Evolutionary conservation across 768 basidiomycete species (phyloP), one percentile per base, ranked within the genome.

Genomic region (Macrolepiota dolichaula): DNA sequence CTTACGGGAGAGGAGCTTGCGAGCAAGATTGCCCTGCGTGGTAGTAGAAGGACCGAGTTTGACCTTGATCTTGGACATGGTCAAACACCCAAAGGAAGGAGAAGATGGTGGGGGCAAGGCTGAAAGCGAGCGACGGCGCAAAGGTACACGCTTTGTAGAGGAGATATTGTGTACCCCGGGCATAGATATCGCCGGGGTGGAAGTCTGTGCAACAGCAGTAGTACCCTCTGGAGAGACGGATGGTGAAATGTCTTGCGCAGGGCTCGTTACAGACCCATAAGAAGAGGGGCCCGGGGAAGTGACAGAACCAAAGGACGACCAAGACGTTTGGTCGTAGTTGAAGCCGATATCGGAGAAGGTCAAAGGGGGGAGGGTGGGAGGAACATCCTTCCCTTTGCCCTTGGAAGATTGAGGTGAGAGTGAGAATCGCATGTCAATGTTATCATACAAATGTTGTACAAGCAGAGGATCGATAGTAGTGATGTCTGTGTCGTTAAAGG

Each of bases 361-460:
- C 61, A 90, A 76, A 63, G 89, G 87, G 62, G 89, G 87, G 62
- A 90, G 78, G 69, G 77, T 77, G 61, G 89, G 85, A 50, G 87
- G 82, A 61, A 68, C 77, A 75, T 78, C 86, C 73, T 82, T 89
- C 66, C 80, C 85, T 74, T 88, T 91, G 29, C 80, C 82, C 68
- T 83, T 82, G 59, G 63, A 67, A 55, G 58, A 62, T 46, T 57
- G 36, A 15, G 64, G 63, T 57, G 58, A 60, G 11, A 57, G 63
- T 52, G 59, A 58, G 15, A 56, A 63, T 57, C 62, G 50, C 57
- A 52, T 52, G 36, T 54, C 42, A 44, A 65, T 63, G 59, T 64
- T 61, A 56, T 67, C 62, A 12, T 60, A 35, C 27, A 59, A 25
- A 10, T 62, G 62, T 19, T 29, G 51, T 12, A 60, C 24, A 0